Evolutionary conservation across 768 basidiomycete species (phyloP).

Genomic region (Termitomyces sp.): DNA sequence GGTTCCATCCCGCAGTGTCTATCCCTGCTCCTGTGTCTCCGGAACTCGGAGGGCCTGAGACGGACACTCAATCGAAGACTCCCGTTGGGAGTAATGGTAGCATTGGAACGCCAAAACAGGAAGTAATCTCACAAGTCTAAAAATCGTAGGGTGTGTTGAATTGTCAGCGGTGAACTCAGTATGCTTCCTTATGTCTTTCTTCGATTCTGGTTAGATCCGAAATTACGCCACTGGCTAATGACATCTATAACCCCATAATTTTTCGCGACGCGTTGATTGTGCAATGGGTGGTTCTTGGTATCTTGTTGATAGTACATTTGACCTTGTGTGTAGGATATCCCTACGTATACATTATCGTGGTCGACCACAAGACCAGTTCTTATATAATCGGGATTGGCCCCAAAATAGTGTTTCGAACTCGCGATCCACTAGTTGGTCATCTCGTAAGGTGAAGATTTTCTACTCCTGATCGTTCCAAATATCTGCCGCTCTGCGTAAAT

Average conservation of each 20-base stretch:
- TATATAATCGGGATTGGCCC: too few relatives aligned
- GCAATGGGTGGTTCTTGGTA: neutral
- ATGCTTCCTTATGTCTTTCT: neutral
- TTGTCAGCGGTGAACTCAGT: neutral
- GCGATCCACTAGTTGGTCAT: too few relatives aligned
- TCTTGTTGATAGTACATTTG: neutral
- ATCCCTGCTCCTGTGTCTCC: constrained; percentile 18
- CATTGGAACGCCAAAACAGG: constrained; percentile 5
- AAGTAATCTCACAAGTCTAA: constrained; percentile 10
- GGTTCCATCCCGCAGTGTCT: constrained; percentile 33
- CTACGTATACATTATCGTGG: neutral
- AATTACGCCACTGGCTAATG: neutral
- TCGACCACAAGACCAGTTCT: too few relatives aligned
- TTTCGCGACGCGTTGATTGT: neutral
- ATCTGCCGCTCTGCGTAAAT: neutral
- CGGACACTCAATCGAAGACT: neutral
- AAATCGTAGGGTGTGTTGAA: neutral
- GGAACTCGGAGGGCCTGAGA: constrained; percentile 16
- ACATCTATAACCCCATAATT: neutral
- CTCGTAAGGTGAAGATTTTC: neutral
- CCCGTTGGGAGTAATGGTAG: constrained; percentile 1
- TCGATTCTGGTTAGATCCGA: neutral
- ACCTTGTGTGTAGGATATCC: neutral
- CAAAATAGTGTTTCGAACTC: neutral
- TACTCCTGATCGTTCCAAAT: neutral